Evolutionary conservation across 2,329 filamentous ascomycete genomes (phyloP), one percentile per base, ranked within the genome.

Genomic region (Colletotrichum magnum): DNA sequence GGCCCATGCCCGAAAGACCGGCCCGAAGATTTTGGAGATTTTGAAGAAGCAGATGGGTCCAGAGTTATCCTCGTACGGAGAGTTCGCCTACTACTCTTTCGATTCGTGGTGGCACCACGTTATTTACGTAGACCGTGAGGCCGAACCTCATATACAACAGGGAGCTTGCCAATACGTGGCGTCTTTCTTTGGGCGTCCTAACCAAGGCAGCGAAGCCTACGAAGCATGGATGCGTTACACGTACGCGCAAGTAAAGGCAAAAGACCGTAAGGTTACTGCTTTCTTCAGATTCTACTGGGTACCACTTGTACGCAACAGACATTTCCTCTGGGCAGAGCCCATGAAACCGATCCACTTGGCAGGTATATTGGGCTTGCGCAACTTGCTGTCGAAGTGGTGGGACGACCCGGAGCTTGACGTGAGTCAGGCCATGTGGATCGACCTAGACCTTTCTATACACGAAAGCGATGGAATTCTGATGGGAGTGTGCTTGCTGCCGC

Each of bases 71-170:
- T 18, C 18, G 16, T 36, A 36, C 32, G 9, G 7, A 2, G 10
- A 10, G 10, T 36, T 36, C 10, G 9, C 32, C 32, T 10, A 36
- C 9, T 36, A 36, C 3, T 36, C 32, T 2, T 3, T 36, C 2
- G 7, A 10, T 47, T 47, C 2, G 43, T 47, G 43, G 15, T 47
- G 43, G 16, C 16, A 13, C 12, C 18, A 47, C 6, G 32, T 36
- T 36, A 0, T 36, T 10, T 10, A 10, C 7, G 32, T 43, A 6
- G 41, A 43, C 13, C 13, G 2, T 4, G 15, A 43, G 16, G 41
- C 15, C 13, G 15, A n/a, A 2, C 6, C 13, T 2, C 1, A 5
- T 4, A 6, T 15, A 6, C 1, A 43, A 6, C 2, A 13, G 1
- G 16, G 15, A 43, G 10, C 15, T 4, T 15, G 3, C 15, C 13